Conservation (phyloP, 768 basidiomycete genomes). For the Leucocoprinus sp. region DNA sequence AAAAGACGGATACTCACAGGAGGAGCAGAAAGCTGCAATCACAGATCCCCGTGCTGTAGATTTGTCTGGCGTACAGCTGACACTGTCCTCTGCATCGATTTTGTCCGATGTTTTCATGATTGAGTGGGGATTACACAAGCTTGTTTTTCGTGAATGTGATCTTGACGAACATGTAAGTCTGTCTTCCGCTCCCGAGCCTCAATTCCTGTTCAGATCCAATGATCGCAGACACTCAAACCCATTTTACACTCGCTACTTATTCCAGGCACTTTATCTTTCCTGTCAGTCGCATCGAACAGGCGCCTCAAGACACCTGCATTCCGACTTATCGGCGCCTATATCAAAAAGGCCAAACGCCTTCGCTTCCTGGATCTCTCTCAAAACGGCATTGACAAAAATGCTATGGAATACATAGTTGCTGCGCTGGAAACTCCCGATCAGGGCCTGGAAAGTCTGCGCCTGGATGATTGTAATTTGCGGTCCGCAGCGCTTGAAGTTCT, state of each 20-base stretch:
- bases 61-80: slow-evolving; percentile 74
- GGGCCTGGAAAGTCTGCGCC: slow-evolving; percentile 66
- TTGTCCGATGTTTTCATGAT: slow-evolving; percentile 88
- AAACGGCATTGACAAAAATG: slow-evolving; percentile 75
- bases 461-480: slow-evolving; percentile 81
- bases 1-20: slow-evolving; percentile 3
- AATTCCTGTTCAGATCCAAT: background rate
- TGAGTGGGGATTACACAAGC: slow-evolving; percentile 86
- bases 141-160: slow-evolving; percentile 82
- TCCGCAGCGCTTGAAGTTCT: slow-evolving; percentile 71
- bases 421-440: slow-evolving; percentile 47
- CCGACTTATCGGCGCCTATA: slow-evolving; percentile 71
- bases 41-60: slow-evolving; percentile 65
- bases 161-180: slow-evolving; percentile 68
- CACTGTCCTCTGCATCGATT: slow-evolving; percentile 59
- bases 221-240: slow-evolving; percentile 69
- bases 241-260: slow-evolving; percentile 87
- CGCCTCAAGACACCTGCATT: slow-evolving; percentile 72
- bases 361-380: slow-evolving; percentile 90
- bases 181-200: background rate
- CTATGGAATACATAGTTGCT: slow-evolving; percentile 72
- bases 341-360: slow-evolving; percentile 67
- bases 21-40: slow-evolving; percentile 44
- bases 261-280: slow-evolving; percentile 66
- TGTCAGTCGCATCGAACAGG: slow-evolving; percentile 83